Evolutionary conservation across 805 yeast species (phyloP), one percentile per base, ranked within the genome.

Genomic region (Metschnikowia chrysomelidarum): DNA sequence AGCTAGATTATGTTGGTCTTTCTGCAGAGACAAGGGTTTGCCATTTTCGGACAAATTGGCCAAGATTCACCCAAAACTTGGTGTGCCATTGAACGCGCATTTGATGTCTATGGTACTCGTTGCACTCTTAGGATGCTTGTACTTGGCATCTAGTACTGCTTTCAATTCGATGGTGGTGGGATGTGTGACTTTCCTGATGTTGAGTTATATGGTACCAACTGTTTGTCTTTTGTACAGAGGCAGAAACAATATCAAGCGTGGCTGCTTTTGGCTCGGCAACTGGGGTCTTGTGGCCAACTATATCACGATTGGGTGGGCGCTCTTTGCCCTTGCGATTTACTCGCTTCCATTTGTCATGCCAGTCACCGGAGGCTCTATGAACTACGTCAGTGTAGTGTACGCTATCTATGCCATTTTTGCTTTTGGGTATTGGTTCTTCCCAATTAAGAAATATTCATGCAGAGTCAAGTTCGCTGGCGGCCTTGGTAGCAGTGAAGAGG

Each of bases 261-360:
- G 87, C 26, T 86, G 83, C 23, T 80, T 77, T 57, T 80, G 87
- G 83, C 50, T 73, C 34, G 83, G 84, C 4, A 62, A 64, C 35
- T 31, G 75, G 36, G 87, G 87, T 2, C 47, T 61, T 1, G 43
- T 75, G 31, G 58, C 73, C 32, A 79, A 80, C 51, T 48, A 68
- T 16, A 72, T 80, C 2, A 61, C 75, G 11, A 39, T 80, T 4
- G 46, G 56, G 3, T 82, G 87, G 84, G 68, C 85, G 0, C 30
- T 70, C 0, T 82, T 82, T 49, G 71, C 80, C 5, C 41, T 75
- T 4, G 70, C 79, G 2, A 76, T 82, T 57, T 81, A 74, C 63
- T 76, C 78, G 28, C 75, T 82, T 64, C 88, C 89, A 19, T 60
- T 76, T 17, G 62, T 62, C 8, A 67, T 76, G 73, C 89, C 88